These are phyloP conservation scores for Calonectria crousiana DNA, from an alignment of 2,329 filamentous ascomycete genomes.

Conservation along the genomic window DNA sequence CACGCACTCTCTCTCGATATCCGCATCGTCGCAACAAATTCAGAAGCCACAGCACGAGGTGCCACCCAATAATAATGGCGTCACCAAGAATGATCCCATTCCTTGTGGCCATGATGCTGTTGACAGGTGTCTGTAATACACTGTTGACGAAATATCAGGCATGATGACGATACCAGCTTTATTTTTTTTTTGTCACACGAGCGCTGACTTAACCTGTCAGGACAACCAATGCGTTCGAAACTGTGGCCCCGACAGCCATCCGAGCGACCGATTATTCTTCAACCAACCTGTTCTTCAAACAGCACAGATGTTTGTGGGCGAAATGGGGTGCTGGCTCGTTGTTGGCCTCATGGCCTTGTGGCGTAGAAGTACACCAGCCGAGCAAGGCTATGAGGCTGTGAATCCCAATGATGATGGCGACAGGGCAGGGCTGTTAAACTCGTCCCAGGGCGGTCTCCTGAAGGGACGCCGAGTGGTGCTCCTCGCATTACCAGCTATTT, in stretches of 20 bases:
- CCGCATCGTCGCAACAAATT: neutral
- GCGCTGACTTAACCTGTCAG: conserved; percentile 54
- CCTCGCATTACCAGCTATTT: conserved; percentile 87
- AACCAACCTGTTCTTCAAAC: conserved; percentile 98
- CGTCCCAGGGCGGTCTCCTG: conserved; percentile 70
- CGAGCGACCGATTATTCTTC: conserved; percentile 77
- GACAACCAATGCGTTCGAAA: conserved; percentile 97
- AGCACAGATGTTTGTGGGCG: conserved; percentile 97
- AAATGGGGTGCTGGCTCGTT: conserved; percentile 96
- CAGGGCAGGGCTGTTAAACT: conserved; percentile 59
- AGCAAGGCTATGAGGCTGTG: conserved; percentile 76
- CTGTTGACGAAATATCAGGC: conserved; percentile 97
- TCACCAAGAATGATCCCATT: conserved; percentile 80
- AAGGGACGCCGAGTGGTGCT: conserved; percentile 78
- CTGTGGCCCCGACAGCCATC: conserved; percentile 76
- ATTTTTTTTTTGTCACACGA: neutral
- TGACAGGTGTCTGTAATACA: conserved; percentile 97
- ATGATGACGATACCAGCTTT: conserved; percentile 43
- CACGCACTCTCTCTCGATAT: too few relatives aligned
- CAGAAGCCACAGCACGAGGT: neutral
- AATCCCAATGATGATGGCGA: conserved; percentile 55
- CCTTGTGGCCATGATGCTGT: conserved; percentile 94
- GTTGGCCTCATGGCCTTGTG: conserved; percentile 78
- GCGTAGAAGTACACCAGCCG: conserved; percentile 63
- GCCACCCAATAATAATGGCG: conserved; percentile 68